A percentile compares a stretch with the other conserved stretches of the same genome.
Conservation (phyloP, 306 rosid genomes). For the Sechiopsis laciniata region DNA sequence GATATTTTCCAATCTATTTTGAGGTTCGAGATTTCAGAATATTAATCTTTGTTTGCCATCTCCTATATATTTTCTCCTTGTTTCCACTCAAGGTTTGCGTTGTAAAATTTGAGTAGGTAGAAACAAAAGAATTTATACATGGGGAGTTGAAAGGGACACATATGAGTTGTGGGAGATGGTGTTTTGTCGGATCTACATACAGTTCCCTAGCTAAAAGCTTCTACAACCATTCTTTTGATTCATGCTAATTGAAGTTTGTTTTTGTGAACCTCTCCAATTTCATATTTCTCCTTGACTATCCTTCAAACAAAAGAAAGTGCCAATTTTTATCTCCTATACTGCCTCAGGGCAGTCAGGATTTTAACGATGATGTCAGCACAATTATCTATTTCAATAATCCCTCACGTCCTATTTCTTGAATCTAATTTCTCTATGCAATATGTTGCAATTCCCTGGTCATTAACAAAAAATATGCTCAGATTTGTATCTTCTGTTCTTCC, state of each 20-base stretch:
- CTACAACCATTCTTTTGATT: not conserved
- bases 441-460: not conserved
- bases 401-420: constrained; percentile 17
- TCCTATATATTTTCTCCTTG: not conserved
- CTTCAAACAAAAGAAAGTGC: not conserved
- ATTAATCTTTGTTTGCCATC: not conserved
- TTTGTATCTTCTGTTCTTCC: constrained; percentile 79
- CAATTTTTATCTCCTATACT: constrained; percentile 63
- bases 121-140: not conserved
- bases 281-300: not conserved
- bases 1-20: not conserved
- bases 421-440: not conserved
- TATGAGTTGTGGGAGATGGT: not conserved
- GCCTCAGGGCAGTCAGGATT: constrained; percentile 66
- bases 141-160: constrained; percentile 9
- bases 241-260: not conserved
- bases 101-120: not conserved
- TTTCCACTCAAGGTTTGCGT: constrained; percentile 7
- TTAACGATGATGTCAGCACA: constrained; percentile 61
- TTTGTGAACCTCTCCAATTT: not conserved
- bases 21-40: not conserved
- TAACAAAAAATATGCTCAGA: constrained; percentile 31
- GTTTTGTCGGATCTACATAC: not conserved
- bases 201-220: not conserved
- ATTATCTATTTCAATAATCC: constrained; percentile 58